Base-by-base conservation (phyloP, 495 filamentous ascomycete species). In the Xylaria bambusicola region DNA sequence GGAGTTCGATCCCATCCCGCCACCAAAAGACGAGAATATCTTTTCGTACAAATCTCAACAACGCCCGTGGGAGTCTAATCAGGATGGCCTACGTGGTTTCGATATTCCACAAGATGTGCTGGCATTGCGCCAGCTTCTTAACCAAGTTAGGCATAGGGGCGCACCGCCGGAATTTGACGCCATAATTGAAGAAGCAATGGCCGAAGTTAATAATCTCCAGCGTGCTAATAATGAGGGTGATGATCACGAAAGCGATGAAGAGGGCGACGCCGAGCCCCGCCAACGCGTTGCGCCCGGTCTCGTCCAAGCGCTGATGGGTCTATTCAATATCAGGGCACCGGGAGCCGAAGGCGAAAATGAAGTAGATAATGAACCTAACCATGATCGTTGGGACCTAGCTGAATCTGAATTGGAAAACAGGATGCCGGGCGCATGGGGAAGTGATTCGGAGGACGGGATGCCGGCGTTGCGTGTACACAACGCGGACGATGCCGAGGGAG, bases 1-100 rank as follows among this genome's bases (percentile, higher is more conserved):
- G 33, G 81, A 85, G 33, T 86, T 86, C 20, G 89, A 93, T 68
- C 89, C 88, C 9, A 73, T 92, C 8, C 86, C 90, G 35, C 89
- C 89, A 31, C 27, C 62, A 2, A 36, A 47, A 21, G 72, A 73
- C 0, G 51, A 73, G 20, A 84, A 83, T 33, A 64, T 78, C 15
- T 83, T 79, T 51, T 81, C 73, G 5, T 73, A 68, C 64, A 62
- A 61, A n/a, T 67, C 62, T n/a, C 74, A 71, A 58, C 55, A 56
- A 57, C 55, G 60, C 33, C 74, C 74, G 12, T 80, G 66, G 66
- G 27, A 48, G 13, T 21, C 20, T 2, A 8, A 24, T 17, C 12
- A 12, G 18, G 17, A 36, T 46, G 61, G 42, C 2, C 31, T 35
- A 20, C 48, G 47, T 10, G 48, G 49, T 8, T n/a, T 20, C 1